A percentile compares a stretch with the other conserved stretches of the same genome.
Evolutionary conservation across 192 early-diverging fungal species (phyloP).

Genomic region (Podila verticillata): DNA sequence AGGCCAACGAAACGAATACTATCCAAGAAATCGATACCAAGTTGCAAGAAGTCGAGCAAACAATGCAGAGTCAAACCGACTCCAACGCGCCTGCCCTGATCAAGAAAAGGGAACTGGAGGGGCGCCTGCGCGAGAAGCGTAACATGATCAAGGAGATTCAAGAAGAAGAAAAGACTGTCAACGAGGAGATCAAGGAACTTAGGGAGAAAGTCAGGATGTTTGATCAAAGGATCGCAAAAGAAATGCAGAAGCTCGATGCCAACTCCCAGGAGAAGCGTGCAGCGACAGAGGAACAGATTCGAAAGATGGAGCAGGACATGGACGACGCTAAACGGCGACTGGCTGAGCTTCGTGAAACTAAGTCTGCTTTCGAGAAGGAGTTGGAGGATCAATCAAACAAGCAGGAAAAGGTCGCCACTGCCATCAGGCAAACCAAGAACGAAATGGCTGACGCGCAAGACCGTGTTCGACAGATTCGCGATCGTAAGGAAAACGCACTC

Average conservation of each 20-base stretch:
- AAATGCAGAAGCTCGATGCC: slow-evolving; percentile 41
- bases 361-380: slow-evolving; percentile 6
- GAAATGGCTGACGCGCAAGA: slow-evolving; percentile 22
- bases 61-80: slow-evolving; percentile 41
- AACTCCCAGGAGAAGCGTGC: slow-evolving; percentile 39
- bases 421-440: slow-evolving; percentile 13
- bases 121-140: slow-evolving; percentile 56
- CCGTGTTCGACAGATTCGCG: slow-evolving; percentile 59
- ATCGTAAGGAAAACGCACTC: slow-evolving; percentile 72
- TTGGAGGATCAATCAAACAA: slow-evolving; percentile 5
- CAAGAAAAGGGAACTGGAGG: slow-evolving; percentile 55
- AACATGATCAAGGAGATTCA: slow-evolving; percentile 49
- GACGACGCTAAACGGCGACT: slow-evolving; percentile 41
- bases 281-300: slow-evolving; percentile 54
- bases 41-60: slow-evolving; percentile 47
- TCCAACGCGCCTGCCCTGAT: slow-evolving; percentile 59
- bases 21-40: slow-evolving; percentile 49
- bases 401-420: not conserved
- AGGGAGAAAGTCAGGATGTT: slow-evolving; percentile 52
- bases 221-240: slow-evolving; percentile 63
- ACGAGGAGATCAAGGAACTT: slow-evolving; percentile 48
- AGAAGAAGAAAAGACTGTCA: slow-evolving; percentile 57
- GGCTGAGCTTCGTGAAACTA: slow-evolving; percentile 11
- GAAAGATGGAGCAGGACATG: slow-evolving; percentile 42
- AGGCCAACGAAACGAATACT: slow-evolving; percentile 9